phyloP scores from a whole-genome alignment of 148 eudicot genomes.

The Vaccinium corymbosum region DNA sequence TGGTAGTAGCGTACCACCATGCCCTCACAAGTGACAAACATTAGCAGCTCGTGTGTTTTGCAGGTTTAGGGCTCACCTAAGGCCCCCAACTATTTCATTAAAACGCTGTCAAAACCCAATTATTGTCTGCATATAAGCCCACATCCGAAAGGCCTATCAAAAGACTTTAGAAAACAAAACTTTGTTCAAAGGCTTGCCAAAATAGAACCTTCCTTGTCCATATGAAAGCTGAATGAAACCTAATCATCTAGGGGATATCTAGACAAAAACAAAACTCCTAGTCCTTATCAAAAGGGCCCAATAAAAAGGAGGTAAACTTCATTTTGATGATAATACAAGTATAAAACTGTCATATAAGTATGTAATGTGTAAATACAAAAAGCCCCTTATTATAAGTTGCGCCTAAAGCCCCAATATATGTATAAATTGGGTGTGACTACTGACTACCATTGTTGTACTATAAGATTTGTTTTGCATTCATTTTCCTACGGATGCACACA shows the following conservation, averaged over 20 bases:
- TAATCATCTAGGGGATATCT: neutral
- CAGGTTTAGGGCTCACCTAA: neutral
- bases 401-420: neutral
- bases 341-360: neutral
- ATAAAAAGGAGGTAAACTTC: neutral
- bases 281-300: neutral
- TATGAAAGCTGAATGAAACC: neutral
- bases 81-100: neutral
- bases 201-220: neutral
- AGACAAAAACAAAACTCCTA: neutral
- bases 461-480: neutral
- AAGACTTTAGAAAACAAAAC: neutral
- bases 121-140: too few species aligned
- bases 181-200: neutral
- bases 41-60: neutral
- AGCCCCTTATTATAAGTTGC: neutral
- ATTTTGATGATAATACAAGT: neutral
- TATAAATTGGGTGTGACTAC: neutral
- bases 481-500: neutral
- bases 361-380: neutral
- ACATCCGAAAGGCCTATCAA: too few species aligned
- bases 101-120: too few species aligned
- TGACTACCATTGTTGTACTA: neutral
- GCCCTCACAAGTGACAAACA: neutral
- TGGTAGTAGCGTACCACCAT: neutral